These are phyloP conservation scores for Murraya paniculata DNA, from an alignment of 345 rosid genomes.

Conservation along the genomic window DNA sequence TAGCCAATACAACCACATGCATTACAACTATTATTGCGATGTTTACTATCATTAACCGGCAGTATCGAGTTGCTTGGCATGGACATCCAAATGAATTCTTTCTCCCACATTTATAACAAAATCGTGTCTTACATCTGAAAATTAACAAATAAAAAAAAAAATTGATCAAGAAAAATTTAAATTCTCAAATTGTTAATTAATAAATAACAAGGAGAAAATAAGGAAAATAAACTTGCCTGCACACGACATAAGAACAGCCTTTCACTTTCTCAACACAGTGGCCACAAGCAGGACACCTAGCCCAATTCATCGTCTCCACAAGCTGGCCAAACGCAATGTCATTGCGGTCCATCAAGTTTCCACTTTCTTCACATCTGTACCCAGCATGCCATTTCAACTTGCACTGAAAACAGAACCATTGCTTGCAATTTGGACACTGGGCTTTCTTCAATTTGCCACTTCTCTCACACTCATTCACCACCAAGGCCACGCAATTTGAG, in stretches of 20 bases:
- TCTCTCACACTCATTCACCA: constrained; percentile 28
- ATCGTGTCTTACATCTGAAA: not conserved
- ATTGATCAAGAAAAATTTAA: not conserved
- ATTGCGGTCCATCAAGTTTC: constrained; percentile 18
- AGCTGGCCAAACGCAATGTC: constrained; percentile 26
- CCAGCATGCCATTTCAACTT: constrained; percentile 34
- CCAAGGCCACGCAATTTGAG: constrained; percentile 24
- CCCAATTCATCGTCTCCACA: constrained; percentile 27
- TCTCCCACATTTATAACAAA: not conserved
- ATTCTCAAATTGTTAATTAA: no score
- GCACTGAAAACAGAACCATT: constrained; percentile 28
- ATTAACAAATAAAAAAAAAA: not conserved
- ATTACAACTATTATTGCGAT: not conserved
- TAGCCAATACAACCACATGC: not conserved
- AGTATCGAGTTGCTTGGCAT: not conserved
- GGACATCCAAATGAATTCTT: not conserved
- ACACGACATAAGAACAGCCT: constrained; percentile 16
- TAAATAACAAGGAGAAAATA: not conserved
- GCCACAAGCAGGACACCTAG: constrained; percentile 27
- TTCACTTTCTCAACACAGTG: constrained; percentile 25
- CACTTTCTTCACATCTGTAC: constrained; percentile 23
- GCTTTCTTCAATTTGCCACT: constrained; percentile 19
- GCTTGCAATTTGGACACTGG: constrained; percentile 30
- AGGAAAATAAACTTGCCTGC: not conserved
- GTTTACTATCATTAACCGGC: not conserved